Percentiles rank a stretch among this genome's conserved stretches.
phyloP scores from a whole-genome alignment of 2,329 filamentous ascomycete species.

The Diaporthe velutina region DNA sequence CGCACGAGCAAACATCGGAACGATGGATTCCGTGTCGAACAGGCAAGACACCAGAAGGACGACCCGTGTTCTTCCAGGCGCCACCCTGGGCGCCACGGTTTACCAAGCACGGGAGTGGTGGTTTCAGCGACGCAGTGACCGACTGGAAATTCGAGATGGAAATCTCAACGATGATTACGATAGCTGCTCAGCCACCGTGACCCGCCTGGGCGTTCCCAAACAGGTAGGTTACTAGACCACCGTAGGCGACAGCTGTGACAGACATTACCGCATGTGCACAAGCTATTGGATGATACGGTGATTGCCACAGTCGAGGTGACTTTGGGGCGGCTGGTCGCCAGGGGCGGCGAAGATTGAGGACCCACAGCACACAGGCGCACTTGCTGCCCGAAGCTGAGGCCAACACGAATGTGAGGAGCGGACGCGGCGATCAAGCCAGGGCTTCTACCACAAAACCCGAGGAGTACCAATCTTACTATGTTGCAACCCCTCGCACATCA shows the following conservation, averaged over 20 bases:
- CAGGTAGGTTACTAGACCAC: slow-evolving; percentile 2
- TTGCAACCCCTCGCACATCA: background rate
- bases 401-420: slow-evolving; percentile 3
- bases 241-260: background rate
- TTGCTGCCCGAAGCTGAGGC: slow-evolving; percentile 22
- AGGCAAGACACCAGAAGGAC: slow-evolving; percentile 1
- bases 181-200: slow-evolving; percentile 6
- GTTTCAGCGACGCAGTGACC: slow-evolving; percentile 14
- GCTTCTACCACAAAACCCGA: background rate
- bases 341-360: slow-evolving; percentile 11
- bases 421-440: slow-evolving; percentile 20
- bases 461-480: background rate
- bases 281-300: slow-evolving; percentile 10
- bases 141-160: background rate
- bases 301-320: slow-evolving; percentile 14
- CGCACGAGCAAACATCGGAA: slow-evolving; percentile 26
- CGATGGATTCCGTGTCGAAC: background rate
- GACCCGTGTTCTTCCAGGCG: background rate
- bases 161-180: background rate
- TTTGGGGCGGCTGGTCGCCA: background rate
- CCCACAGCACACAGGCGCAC: slow-evolving; percentile 25
- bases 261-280: slow-evolving; percentile 8
- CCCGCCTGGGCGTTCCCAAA: slow-evolving; percentile 18
- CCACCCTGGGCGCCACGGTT: slow-evolving; percentile 7
- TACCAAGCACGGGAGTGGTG: slow-evolving; percentile 11